Evolutionary conservation across 345 rosid species (phyloP).

Genomic region (Corchorus olitorius): DNA sequence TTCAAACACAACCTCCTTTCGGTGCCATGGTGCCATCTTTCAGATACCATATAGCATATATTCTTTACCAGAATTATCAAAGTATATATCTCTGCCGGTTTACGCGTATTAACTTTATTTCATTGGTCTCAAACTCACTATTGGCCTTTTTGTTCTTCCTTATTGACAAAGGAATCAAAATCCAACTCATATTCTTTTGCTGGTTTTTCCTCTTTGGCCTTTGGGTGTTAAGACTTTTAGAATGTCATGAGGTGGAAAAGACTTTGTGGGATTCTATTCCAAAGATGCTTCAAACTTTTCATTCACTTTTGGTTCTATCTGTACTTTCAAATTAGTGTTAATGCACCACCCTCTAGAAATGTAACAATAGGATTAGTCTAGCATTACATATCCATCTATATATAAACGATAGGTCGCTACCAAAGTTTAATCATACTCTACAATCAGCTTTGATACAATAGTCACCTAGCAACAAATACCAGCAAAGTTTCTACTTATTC

Average conservation of each 20-base stretch:
- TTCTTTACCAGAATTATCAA: constrained; percentile 12
- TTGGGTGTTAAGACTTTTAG: background rate
- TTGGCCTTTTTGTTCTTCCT: background rate
- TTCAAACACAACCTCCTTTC: background rate
- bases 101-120: background rate
- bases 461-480: background rate
- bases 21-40: background rate
- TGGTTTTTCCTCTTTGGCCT: background rate
- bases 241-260: constrained; percentile 20
- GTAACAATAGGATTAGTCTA: background rate
- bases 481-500: background rate
- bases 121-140: background rate
- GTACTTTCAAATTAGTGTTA: too few species aligned
- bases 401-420: background rate
- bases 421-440: constrained; percentile 7
- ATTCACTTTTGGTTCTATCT: background rate
- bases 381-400: background rate
- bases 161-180: constrained; percentile 12
- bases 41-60: constrained; percentile 24
- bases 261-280: background rate
- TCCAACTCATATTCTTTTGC: background rate
- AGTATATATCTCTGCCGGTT: background rate
- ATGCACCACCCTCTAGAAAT: background rate
- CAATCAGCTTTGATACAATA: background rate
- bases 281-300: background rate